Evolutionary conservation across 2,329 filamentous ascomycete genomes (phyloP), one percentile per base, ranked within the genome.

Genomic region (Venturia effusa): DNA sequence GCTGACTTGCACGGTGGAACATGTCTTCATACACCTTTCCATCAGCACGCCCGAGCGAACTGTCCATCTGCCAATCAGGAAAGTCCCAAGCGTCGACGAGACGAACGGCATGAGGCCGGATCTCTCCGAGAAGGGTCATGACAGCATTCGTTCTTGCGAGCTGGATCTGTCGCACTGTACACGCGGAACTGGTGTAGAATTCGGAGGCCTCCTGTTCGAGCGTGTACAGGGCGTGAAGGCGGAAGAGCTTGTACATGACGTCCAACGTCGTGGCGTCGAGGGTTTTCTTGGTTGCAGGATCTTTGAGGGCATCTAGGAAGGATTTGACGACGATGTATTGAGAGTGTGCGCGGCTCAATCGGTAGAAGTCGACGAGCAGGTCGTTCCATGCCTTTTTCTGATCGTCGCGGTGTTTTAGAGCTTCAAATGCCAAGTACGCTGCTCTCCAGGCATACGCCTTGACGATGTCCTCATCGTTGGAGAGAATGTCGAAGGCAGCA

Each of bases 21-120:
- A 92, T 80, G 69, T 92, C 89, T 73, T 90, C 87, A 69, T 92
- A 92, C 1, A 91, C 88, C 69, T 87, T 86, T n/a, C 89, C 88
- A 66, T 92, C 88, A 57, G 82, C 83, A 1, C 88, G 79, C 1
- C 89, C 88, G 48, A 92, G 73, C 65, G 83, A 85, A 69, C 83
- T 87, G 71, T 92, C 88, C 1, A 92, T 80, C 69, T 89, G 86
- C 87, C 87, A 92, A 72, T 92, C 88, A 1, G 88, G 85, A 75
- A 92, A 90, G 66, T 84, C 83, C 88, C 89, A 92, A 0, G 86
- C 79, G 70, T 92, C 88, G 0, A 90, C 88, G 15, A 92, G 76
- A 13, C 83, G 75, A 17, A 92, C 80, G 0, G 88, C 87, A 71
- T 92, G 88, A 2, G 88, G 89, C 5, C 89, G 79, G 66, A 92